Base-by-base conservation (phyloP, 1,284 basidiomycete species). In the Somion occarium region DNA sequence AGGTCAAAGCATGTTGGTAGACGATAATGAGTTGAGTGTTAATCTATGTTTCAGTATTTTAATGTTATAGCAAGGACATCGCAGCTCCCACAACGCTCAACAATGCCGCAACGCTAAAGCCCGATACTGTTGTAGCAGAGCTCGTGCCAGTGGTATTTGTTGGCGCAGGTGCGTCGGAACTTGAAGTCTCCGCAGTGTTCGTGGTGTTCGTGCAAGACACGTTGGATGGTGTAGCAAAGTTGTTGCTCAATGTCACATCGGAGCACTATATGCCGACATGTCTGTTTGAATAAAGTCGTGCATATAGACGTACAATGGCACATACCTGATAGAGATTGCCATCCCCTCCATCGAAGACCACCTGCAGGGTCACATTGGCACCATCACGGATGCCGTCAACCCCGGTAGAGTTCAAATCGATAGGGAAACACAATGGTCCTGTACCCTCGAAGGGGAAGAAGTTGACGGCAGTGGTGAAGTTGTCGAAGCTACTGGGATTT, bases 171-270 rank as follows among this genome's bases (percentile, higher is more conserved):
- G 56, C 38, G 43, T 27, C 20, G 38, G 52, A 45, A 34, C 48
- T 26, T 13, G 51, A 39, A 18, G 48, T 43, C 22, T 5, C 7
- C 7, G 34, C 15, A 48, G 37, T 22, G 25, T 20, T 20, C 38
- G 39, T 52, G 45, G 57, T 50, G 55, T 69, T 70, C 46, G 59
- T 56, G 59, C 68, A 70, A 4, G 59, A 30, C 11, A 66, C 52
- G 56, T 53, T 61, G 47, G 59, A 56, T 5, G 65, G 61, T n/a
- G 65, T 69, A 9, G 68, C 72, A 56, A 72, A 73, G 59, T 68
- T 73, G 46, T 70, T 75, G 39, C 79, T 73, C 25, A 92, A 71
- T 5, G 82, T 79, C 48, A 92, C 65, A 66, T 91, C 88, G 43
- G 87, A 75, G 62, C 88, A 91, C 82, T 86, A 53, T 2, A 34